phyloP scores from a whole-genome alignment of 495 filamentous ascomycete genomes.

The Podospora pseudopauciseta region DNA sequence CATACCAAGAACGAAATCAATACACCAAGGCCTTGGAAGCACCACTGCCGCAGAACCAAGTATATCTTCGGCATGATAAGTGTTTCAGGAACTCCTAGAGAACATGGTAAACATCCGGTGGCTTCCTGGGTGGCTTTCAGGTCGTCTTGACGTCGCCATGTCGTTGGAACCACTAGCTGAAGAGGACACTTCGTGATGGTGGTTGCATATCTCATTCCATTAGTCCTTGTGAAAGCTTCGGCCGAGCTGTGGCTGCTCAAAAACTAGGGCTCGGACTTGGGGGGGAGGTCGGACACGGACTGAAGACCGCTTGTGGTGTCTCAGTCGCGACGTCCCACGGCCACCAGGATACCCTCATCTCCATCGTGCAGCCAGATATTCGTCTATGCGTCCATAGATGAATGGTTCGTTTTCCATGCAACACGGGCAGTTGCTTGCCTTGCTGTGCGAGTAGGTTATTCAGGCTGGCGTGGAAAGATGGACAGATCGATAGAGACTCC shows the following conservation, averaged over 20 bases:
- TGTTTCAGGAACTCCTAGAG: not conserved
- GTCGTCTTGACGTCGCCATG: not conserved
- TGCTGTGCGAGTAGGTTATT: not conserved
- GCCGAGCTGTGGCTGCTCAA: not conserved
- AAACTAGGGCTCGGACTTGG: not conserved
- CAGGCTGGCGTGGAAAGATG: not conserved
- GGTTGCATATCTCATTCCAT: not conserved
- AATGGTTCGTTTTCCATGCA: not conserved
- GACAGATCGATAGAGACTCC: not conserved
- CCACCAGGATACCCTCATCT: not conserved
- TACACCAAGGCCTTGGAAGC: not conserved
- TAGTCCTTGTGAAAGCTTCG: not conserved
- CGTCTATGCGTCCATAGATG: not conserved
- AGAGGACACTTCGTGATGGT: not conserved
- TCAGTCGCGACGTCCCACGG: not conserved
- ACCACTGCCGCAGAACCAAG: not conserved
- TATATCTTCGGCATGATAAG: not conserved
- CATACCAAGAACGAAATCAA: not conserved
- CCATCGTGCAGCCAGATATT: not conserved
- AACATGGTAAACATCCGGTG: not conserved
- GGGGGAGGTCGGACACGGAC: not conserved
- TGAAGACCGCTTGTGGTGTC: not conserved
- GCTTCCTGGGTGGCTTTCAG: not conserved
- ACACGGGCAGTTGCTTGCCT: not conserved
- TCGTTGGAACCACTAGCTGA: not conserved